These are phyloP conservation scores for Volvox carteri DNA, from an alignment of 163 green algal species.

Conservation along the genomic window DNA sequence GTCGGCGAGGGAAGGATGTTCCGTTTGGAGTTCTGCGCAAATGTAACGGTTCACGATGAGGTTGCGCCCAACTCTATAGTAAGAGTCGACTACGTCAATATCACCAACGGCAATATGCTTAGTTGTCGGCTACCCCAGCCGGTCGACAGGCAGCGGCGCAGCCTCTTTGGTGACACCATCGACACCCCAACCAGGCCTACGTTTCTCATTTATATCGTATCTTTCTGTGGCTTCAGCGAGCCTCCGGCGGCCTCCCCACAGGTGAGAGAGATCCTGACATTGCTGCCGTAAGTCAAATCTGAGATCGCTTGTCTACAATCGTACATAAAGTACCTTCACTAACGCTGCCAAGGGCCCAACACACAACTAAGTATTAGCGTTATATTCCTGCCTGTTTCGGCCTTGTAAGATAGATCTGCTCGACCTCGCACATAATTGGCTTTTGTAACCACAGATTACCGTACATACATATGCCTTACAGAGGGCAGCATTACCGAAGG, in stretches of 20 bases:
- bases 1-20: neutral
- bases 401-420: too few relatives aligned
- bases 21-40: neutral
- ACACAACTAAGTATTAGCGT: too few relatives aligned
- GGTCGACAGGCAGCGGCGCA: neutral
- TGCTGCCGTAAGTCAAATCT: too few relatives aligned
- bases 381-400: too few relatives aligned
- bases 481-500: too few relatives aligned
- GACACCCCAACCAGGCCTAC: neutral
- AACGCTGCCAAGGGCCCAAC: too few relatives aligned
- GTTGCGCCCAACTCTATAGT: neutral
- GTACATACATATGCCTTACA: too few relatives aligned
- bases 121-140: neutral
- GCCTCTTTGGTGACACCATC: neutral
- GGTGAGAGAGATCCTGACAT: too few relatives aligned
- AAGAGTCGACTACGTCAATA: neutral
- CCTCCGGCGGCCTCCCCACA: neutral
- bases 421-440: too few relatives aligned
- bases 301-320: too few relatives aligned
- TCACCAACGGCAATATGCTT: neutral
- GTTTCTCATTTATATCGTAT: constrained; percentile 26
- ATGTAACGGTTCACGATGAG: neutral
- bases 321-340: too few relatives aligned
- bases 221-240: neutral
- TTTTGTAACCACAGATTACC: too few relatives aligned